Evolutionary conservation across 208 protist genomes (phyloP).

Genomic region (Plasmodiophora brassicae): DNA sequence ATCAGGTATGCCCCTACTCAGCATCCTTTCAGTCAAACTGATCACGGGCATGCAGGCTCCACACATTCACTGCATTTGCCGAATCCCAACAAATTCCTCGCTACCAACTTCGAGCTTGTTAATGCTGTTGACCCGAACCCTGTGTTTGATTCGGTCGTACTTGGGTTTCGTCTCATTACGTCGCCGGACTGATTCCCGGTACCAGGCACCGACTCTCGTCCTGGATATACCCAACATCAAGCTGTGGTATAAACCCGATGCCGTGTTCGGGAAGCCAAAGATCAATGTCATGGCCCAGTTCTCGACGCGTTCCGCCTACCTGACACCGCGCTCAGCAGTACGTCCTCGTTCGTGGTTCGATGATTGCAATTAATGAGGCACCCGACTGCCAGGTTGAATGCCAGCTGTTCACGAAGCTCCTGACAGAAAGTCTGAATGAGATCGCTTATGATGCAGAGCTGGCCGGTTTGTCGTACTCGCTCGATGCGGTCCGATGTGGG

Average conservation of each 20-base stretch:
- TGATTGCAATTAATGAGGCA: background rate
- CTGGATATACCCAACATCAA: background rate
- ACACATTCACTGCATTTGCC: constrained; percentile 43
- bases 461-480: background rate
- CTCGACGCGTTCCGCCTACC: background rate
- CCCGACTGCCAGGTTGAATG: background rate
- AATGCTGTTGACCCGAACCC: background rate
- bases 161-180: background rate
- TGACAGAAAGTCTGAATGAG: constrained; percentile 12
- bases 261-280: constrained; percentile 34
- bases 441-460: constrained; percentile 37
- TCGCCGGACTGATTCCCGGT: background rate
- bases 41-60: background rate
- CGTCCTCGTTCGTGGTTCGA: background rate
- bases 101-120: constrained; percentile 38
- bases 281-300: background rate
- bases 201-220: background rate
- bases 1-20: too few species aligned
- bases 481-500: background rate
- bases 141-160: background rate
- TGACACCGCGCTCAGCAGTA: background rate
- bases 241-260: constrained; percentile 33
- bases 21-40: too few species aligned
- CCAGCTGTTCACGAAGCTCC: background rate
- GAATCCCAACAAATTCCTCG: constrained; percentile 37